Evolutionary conservation across 2,329 filamentous ascomycete genomes (phyloP).

Genomic region (Cordyceps sp.): DNA sequence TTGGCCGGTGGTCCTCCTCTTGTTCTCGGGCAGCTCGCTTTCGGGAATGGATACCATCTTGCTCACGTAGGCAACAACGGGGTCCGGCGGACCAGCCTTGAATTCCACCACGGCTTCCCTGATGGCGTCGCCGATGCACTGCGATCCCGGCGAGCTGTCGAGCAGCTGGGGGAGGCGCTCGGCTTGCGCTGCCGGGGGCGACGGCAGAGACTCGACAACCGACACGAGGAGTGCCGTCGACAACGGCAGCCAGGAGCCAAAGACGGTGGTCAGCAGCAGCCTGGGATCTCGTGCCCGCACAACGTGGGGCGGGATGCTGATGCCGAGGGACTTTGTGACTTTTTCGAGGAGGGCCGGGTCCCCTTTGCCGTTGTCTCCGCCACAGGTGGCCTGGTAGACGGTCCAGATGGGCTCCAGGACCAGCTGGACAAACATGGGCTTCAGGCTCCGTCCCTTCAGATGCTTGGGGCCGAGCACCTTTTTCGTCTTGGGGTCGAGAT

Average conservation of each 20-base stretch:
- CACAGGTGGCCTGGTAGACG: slow-evolving; percentile 78
- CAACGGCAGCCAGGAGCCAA: slow-evolving; percentile 78
- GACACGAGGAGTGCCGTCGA: slow-evolving; percentile 88
- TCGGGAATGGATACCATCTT: slow-evolving; percentile 96
- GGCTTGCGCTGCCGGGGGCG: slow-evolving; percentile 64
- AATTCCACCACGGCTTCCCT: slow-evolving; percentile 73
- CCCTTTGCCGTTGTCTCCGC: slow-evolving; percentile 66
- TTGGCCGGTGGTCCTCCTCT: slow-evolving; percentile 44
- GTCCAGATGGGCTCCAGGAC: slow-evolving; percentile 95
- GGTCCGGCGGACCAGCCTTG: slow-evolving; percentile 50
- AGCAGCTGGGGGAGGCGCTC: slow-evolving; percentile 66
- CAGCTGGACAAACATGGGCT: slow-evolving; percentile 94
- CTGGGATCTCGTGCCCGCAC: slow-evolving; percentile 70
- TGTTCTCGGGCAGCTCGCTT: slow-evolving; percentile 81
- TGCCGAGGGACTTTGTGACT: slow-evolving; percentile 78
- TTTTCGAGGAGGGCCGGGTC: slow-evolving; percentile 76
- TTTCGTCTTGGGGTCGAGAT: slow-evolving; percentile 92
- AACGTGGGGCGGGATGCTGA: slow-evolving; percentile 73
- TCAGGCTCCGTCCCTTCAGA: slow-evolving; percentile 76
- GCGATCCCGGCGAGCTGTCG: slow-evolving; percentile 60
- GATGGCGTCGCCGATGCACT: slow-evolving; percentile 50
- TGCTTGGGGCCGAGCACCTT: slow-evolving; percentile 83
- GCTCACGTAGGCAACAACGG: slow-evolving; percentile 87
- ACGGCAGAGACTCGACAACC: slow-evolving; percentile 82
- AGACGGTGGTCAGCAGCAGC: slow-evolving; percentile 70